These are phyloP conservation scores for Aulographum hederae DNA, from an alignment of 2,329 filamentous ascomycete species.

Conservation along the genomic window DNA sequence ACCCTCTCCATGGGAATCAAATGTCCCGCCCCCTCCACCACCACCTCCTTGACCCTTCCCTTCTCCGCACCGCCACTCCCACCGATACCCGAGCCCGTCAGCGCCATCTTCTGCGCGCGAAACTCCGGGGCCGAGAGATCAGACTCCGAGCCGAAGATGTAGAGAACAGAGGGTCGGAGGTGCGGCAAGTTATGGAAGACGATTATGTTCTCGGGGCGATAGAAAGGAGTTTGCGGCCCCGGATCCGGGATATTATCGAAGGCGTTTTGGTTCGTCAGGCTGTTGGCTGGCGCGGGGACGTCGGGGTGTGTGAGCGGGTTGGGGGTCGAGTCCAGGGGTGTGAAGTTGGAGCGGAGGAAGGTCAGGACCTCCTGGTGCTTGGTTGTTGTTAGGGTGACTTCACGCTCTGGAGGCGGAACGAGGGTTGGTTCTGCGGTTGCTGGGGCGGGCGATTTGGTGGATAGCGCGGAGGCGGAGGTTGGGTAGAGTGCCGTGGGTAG, in stretches of 20 bases:
- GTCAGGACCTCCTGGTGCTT: slow-evolving; percentile 80
- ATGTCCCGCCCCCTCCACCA: slow-evolving; percentile 52
- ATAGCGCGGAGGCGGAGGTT: slow-evolving; percentile 9
- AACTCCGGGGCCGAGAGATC: slow-evolving; percentile 33
- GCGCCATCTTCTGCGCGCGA: slow-evolving; percentile 38
- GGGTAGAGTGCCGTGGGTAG: slow-evolving; percentile 46
- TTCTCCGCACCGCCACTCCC: slow-evolving; percentile 47
- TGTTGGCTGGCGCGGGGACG: slow-evolving; percentile 7
- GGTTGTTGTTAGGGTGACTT: slow-evolving; percentile 60
- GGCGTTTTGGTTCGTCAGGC: no score
- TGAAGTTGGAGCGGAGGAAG: slow-evolving; percentile 45
- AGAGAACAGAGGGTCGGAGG: slow-evolving; percentile 48
- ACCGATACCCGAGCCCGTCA: slow-evolving; percentile 47
- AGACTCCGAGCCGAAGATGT: slow-evolving; percentile 47
- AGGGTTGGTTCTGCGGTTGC: slow-evolving; percentile 9
- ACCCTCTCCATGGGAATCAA: slow-evolving; percentile 71
- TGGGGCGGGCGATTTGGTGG: slow-evolving; percentile 3
- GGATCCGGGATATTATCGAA: slow-evolving; percentile 13
- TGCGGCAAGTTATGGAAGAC: slow-evolving; percentile 39
- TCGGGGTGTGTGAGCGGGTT: slow-evolving; percentile 24
- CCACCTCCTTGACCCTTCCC: slow-evolving; percentile 48
- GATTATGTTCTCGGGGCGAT: slow-evolving; percentile 43
- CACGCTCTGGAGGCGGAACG: slow-evolving; percentile 14
- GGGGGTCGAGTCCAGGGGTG: slow-evolving; percentile 11
- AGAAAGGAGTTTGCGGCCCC: slow-evolving; percentile 35